Base-by-base conservation (phyloP, 352 stramenopile genomes). In the Phytopythium sindhum region DNA sequence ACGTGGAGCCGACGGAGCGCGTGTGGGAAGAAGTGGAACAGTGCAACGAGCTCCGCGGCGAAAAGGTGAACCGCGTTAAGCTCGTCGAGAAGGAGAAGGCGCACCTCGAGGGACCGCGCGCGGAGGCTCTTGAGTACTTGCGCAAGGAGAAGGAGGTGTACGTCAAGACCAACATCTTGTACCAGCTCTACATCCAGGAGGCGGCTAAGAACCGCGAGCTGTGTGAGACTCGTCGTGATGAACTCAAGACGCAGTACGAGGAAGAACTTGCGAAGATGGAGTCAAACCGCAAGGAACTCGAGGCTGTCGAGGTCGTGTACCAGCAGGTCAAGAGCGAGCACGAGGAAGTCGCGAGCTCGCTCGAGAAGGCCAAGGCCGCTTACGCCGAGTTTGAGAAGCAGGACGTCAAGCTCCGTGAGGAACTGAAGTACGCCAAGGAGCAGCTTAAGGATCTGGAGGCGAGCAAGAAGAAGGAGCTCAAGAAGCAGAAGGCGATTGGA, bases 61-160 rank as follows among this genome's bases (percentile, higher is more conserved):
- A 98, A 58, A 99, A 98, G 65, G 83, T 99, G 6, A 98, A 99
- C 70, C 96, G 97, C 23, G 96, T 99, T 35, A 99, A 99, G 80
- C 93, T 98, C 7, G 96, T 98, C 10, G 97, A 99, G 69, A 99
- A 99, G 74, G 97, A 99, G 78, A 93, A 95, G 64, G 84, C 97
- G 8, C 89, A 95, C 55, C 80, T 99, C 9, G 90, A 98, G 66
- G 92, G 88, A 0, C 95, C 96, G 12, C 98, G 98, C 44, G 75
- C 86, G 0, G 97, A 99, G 70, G 98, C 97, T 11, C 84, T 99
- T 39, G 86, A 94, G 51, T 97, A 97, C 57, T 63, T 99, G 35
- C 75, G 83, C 24, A 98, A 98, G 69, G 96, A 99, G 70, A 87
- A 95, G 39, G 95, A 99, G 51, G 93, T 99, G 63, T 97, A 97